Percentiles rank a stretch among this genome's conserved stretches.
These are phyloP conservation scores for Sphagnum magellanicum DNA, from an alignment of 228 moss, liverwort and hornwort genomes.

Conservation along the genomic window DNA sequence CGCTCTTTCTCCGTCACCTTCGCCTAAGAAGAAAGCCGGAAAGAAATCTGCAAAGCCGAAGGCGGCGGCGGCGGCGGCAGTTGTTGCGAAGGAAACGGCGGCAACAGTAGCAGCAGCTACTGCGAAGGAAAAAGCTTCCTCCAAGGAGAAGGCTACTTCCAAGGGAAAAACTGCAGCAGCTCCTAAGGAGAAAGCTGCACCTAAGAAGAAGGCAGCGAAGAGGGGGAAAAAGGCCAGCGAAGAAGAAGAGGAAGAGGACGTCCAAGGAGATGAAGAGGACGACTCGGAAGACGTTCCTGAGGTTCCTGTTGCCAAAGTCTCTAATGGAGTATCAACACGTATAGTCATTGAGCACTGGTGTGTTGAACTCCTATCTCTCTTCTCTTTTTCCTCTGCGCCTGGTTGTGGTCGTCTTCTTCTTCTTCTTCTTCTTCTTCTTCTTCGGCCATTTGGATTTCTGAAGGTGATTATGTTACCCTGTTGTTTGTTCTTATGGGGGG, in stretches of 20 bases:
- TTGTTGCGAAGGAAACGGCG: slow-evolving; percentile 9
- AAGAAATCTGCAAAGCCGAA: not conserved
- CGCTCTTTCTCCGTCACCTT: not conserved
- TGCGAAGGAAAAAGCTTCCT: slow-evolving; percentile 10
- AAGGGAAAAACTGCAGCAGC: slow-evolving; percentile 11
- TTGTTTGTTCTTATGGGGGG: not conserved
- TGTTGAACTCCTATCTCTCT: slow-evolving; percentile 4
- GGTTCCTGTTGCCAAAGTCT: slow-evolving; percentile 10
- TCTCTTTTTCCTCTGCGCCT: not conserved
- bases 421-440: not conserved
- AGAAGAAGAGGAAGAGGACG: slow-evolving; percentile 17
- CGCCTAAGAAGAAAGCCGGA: not conserved
- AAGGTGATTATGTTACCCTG: not conserved
- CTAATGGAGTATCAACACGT: slow-evolving; percentile 30
- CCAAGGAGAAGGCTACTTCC: slow-evolving; percentile 14
- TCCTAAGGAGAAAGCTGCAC: slow-evolving; percentile 17
- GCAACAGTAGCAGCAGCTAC: not conserved
- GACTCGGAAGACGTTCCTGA: slow-evolving; percentile 15
- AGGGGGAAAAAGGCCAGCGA: not conserved
- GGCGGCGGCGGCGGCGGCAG: slow-evolving; percentile 6
- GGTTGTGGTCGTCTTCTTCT: not conserved
- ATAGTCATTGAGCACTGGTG: slow-evolving; percentile 63
- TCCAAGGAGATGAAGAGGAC: slow-evolving; percentile 13
- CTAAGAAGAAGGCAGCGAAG: slow-evolving; percentile 9
- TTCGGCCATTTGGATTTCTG: not conserved